Evolutionary conservation across 768 basidiomycete species (phyloP), one percentile per base, ranked within the genome.

Genomic region (Hericium alpestre): DNA sequence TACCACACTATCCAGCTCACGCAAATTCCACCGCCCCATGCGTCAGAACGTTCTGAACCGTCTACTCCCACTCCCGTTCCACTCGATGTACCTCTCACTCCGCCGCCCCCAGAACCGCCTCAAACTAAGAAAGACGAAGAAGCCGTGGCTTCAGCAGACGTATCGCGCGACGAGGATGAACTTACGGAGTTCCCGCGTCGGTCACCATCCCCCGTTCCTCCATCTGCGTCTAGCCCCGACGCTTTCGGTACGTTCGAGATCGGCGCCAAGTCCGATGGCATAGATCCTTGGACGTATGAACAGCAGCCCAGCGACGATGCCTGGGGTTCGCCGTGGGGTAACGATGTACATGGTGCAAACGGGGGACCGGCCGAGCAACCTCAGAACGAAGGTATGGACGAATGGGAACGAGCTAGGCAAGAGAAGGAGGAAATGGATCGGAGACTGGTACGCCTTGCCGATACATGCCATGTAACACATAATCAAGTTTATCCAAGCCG

Each of bases 371-470:
- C 8, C 9, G 32, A 32, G 8, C 32, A 32, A 32, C 32, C 32
- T 32, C 32, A 32, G 32, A 32, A 10, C 32, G 32, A 72, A 47
- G 64, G 67, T 6, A 66, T 71, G 5, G 84, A 89, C 64, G 84
- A 85, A 67, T 88, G 87, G 87, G 85, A 86, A 61, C 63, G 67
- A 10, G 84, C 86, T 12, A 78, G 72, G 58, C 74, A 71, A 62
- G 71, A 78, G 59, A 84, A 86, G 62, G 78, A 78, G 60, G 76
- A 74, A 58, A 74, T 79, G 63, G 80, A 88, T 65, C 75, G 75
- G 47, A 74, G 78, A 65, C 81, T 88, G 66, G 88, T 89, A 70
- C 70, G 87, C 74, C 40, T 38, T 18, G 25, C 43, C 48, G 47
- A 22, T 53, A 20, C 47, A 40, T 60, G 38, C 65, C 53, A 40